Percentiles rank a stretch among this genome's conserved stretches.
Conservation (phyloP, 2,329 filamentous ascomycete genomes). For the Pestalotiopsis sp. region DNA sequence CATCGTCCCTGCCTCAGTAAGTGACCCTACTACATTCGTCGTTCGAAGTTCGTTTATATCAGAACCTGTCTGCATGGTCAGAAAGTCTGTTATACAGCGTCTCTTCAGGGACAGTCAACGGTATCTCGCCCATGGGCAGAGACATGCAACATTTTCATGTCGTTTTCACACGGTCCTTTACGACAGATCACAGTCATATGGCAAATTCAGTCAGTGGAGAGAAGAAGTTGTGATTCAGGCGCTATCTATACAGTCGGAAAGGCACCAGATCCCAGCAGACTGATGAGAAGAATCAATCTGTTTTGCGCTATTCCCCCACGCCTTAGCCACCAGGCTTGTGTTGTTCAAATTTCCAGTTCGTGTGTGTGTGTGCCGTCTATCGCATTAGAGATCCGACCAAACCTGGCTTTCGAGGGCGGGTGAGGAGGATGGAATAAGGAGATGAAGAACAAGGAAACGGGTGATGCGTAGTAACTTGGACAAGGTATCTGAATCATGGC, state of each 20-base stretch:
- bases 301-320: conserved; percentile 22
- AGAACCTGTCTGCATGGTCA: too few species aligned
- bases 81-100: too few species aligned
- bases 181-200: neutral
- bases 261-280: conserved; percentile 24
- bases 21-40: too few species aligned
- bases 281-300: conserved; percentile 30
- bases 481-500: conserved; percentile 57
- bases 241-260: conserved; percentile 31
- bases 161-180: too few species aligned
- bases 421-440: conserved; percentile 20
- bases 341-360: conserved; percentile 16
- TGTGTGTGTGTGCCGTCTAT: conserved; percentile 27
- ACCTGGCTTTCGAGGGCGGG: conserved; percentile 22
- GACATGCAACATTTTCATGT: too few species aligned
- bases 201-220: conserved; percentile 4
- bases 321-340: conserved; percentile 22
- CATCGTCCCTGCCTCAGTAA: too few species aligned
- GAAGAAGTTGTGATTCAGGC: conserved; percentile 16
- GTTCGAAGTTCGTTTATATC: too few species aligned
- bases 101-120: too few species aligned
- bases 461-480: conserved; percentile 51
- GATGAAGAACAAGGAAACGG: conserved; percentile 18
- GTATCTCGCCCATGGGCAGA: too few species aligned
- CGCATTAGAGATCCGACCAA: conserved; percentile 23